These are phyloP conservation scores for Mallotus repandus DNA, from an alignment of 441 rosid species.

Conservation along the genomic window DNA sequence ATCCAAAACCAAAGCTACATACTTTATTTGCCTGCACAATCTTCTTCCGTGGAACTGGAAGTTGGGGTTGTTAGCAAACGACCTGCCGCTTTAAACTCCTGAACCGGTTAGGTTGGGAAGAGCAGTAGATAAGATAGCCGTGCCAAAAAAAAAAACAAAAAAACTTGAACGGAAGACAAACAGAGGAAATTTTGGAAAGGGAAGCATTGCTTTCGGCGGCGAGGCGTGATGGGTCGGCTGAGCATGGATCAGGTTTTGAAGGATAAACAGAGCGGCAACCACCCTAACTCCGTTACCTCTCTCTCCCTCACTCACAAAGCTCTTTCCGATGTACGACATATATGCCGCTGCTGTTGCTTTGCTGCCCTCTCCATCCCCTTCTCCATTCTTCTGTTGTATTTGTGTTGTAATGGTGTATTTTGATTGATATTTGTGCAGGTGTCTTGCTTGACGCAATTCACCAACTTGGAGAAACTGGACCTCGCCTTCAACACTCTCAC, in stretches of 20 bases:
- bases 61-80: too few relatives aligned
- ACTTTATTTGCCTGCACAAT: too few relatives aligned
- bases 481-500: conserved; percentile 72
- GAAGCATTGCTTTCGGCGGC: too few relatives aligned
- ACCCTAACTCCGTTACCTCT: conserved; percentile 49
- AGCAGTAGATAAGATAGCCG: too few relatives aligned
- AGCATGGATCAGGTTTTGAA: conserved; percentile 56
- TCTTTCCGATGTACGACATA: conserved; percentile 68
- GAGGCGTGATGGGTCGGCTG: conserved; percentile 37
- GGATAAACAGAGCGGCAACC: conserved; percentile 49
- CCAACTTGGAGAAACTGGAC: conserved; percentile 77
- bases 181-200: not conserved
- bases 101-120: too few relatives aligned
- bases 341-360: conserved; percentile 23
- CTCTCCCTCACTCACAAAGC: conserved; percentile 65
- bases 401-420: too few relatives aligned
- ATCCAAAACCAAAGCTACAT: too few relatives aligned
- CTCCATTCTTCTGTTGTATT: not conserved
- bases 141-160: too few relatives aligned
- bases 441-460: conserved; percentile 67
- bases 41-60: too few relatives aligned
- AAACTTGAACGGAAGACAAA: too few relatives aligned
- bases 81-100: too few relatives aligned
- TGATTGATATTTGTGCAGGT: conserved; percentile 38
- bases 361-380: not conserved